These are phyloP conservation scores for Amauroascus niger DNA, from an alignment of 2,329 filamentous ascomycete genomes.

Conservation along the genomic window DNA sequence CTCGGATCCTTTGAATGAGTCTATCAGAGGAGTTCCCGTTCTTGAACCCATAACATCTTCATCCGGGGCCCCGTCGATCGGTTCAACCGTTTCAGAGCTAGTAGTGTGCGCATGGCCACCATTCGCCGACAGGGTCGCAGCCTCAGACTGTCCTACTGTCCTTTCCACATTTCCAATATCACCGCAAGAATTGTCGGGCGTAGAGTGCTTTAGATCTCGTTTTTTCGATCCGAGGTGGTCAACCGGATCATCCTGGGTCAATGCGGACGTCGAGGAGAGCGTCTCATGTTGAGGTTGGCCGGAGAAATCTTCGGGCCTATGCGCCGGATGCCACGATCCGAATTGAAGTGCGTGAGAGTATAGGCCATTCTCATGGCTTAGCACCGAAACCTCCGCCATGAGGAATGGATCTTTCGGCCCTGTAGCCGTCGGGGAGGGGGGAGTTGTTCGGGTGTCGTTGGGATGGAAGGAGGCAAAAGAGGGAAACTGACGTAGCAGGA, in stretches of 20 bases:
- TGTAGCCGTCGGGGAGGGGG: neutral
- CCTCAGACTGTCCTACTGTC: neutral
- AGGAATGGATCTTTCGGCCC: neutral
- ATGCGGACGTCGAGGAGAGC: neutral
- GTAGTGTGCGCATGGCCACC: neutral
- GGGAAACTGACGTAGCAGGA: neutral
- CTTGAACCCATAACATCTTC: neutral
- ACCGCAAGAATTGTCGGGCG: neutral
- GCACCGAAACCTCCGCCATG: conserved; percentile 11
- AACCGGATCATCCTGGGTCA: neutral
- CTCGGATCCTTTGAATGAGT: neutral
- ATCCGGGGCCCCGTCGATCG: neutral
- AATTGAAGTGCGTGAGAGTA: conserved; percentile 13
- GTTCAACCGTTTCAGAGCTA: neutral
- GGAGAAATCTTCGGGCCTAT: conserved; percentile 37
- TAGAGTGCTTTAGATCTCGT: neutral
- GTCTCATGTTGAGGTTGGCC: neutral
- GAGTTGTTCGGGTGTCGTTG: neutral
- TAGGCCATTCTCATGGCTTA: conserved; percentile 2
- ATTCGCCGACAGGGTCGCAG: neutral
- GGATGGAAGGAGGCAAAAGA: neutral
- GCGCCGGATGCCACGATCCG: conserved; percentile 48
- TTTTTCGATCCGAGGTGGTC: neutral
- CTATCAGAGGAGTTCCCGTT: neutral
- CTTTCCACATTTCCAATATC: neutral